Conservation (phyloP, 1,139 yeast genomes). For the Debaryomyces psychrophilus region DNA sequence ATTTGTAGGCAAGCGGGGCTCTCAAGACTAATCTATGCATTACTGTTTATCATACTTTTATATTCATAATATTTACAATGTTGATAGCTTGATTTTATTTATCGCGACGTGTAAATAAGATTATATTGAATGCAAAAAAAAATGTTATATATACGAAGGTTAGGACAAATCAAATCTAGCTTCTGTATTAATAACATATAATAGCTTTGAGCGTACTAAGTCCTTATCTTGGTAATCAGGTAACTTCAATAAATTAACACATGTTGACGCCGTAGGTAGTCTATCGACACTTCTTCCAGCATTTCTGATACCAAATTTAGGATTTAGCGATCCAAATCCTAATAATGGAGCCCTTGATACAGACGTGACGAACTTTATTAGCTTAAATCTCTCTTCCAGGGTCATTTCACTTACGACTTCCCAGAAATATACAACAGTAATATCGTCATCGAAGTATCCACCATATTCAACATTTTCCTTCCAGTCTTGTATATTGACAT, state of each 20-base stretch:
- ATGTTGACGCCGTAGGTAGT: constrained; percentile 90
- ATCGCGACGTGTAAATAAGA: neutral
- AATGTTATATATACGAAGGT: neutral
- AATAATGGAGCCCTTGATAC: constrained; percentile 89
- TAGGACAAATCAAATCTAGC: constrained; percentile 85
- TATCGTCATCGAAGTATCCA: constrained; percentile 62
- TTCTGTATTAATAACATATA: constrained; percentile 76
- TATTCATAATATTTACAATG: neutral
- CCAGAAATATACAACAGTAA: constrained; percentile 70
- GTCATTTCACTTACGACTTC: constrained; percentile 70
- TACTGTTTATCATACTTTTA: neutral
- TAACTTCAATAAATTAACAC: constrained; percentile 81
- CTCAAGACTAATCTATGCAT: neutral
- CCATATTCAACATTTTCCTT: constrained; percentile 63
- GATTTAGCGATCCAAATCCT: constrained; percentile 76
- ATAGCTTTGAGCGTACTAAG: constrained; percentile 59
- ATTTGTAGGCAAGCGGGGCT: neutral
- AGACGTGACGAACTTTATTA: constrained; percentile 86
- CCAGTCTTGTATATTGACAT: constrained; percentile 73
- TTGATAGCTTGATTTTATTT: neutral
- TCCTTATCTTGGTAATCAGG: constrained; percentile 77
- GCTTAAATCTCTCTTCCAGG: constrained; percentile 58
- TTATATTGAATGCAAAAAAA: neutral
- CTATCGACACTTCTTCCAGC: constrained; percentile 59
- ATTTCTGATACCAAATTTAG: constrained; percentile 79